Base-by-base conservation (phyloP, 164 flowering plant genomes). In the Magnolia officinalis region DNA sequence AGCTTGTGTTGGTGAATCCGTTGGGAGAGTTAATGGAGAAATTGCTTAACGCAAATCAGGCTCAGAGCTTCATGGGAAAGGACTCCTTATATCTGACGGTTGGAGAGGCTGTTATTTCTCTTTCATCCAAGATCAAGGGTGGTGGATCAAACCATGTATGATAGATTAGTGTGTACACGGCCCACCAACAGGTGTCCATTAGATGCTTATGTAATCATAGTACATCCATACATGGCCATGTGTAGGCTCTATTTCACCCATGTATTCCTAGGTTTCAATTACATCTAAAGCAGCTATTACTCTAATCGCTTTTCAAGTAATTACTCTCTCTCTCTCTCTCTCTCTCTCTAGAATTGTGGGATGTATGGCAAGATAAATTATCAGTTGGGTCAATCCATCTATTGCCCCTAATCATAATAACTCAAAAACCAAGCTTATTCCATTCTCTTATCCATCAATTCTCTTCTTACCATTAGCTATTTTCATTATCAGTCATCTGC, bases 1-100 rank as follows among this genome's bases (percentile, higher is more conserved):
- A 94, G 98, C 87, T 92, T 75, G 91, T 89, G 74, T 78, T 94
- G 83, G 97, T 91, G 82, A 94, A 94, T 78, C 98, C 97, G 18
- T 72, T 94, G 24, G 91, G 92, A 0, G 97, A 87, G 77, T 96
- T 92, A 82, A 80, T 91, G 82, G 93, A 88, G 74, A 94, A 94
- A 77, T 66, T 92, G 81, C 87, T 83, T 45, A 80, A 84, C 3
- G 85, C 91, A 10, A 91, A 90, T 67, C 84, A 88, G 45, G 77
- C 79, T 1, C 76, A 79, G 8, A 86, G 83, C 6, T 72, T 88
- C 37, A 63, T 83, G 71, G 83, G 83, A 31, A 84, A 84, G n/a
- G 92, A 87, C 70, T 70, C 78, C 73, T 84, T 94, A 2, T 94
- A 72, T 87, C 78, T 94, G 82, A 88, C 97, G 0, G 91, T 92